phyloP scores from a whole-genome alignment of 192 early-diverging fungal genomes.

The Dissophora ornata region DNA sequence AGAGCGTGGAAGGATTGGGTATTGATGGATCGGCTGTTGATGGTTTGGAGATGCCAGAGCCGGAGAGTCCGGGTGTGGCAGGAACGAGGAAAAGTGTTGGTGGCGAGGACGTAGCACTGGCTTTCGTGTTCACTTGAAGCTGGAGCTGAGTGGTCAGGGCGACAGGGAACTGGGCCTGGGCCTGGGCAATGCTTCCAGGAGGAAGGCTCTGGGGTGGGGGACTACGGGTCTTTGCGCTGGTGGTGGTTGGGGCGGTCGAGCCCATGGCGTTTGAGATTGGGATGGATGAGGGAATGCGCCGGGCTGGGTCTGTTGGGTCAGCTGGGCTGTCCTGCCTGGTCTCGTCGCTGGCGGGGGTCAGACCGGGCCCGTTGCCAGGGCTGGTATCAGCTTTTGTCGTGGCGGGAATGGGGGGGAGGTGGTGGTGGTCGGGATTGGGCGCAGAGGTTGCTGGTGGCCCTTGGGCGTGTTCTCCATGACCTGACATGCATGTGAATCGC shows the following conservation, averaged over 20 bases:
- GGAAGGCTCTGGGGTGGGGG: constrained; percentile 23
- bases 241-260: background rate
- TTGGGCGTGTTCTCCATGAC: constrained; percentile 36
- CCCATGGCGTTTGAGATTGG: background rate
- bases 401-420: background rate
- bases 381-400: background rate
- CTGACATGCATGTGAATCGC: constrained; percentile 38
- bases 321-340: constrained; percentile 1
- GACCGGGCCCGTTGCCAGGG: background rate
- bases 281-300: background rate
- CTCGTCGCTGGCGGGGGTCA: background rate
- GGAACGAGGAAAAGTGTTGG: constrained; percentile 47
- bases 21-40: constrained; percentile 13
- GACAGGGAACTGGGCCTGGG: constrained; percentile 27
- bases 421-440: background rate
- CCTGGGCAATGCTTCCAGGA: constrained; percentile 21
- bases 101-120: constrained; percentile 26
- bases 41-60: constrained; percentile 16
- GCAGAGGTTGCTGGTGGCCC: constrained; percentile 13
- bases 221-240: constrained; percentile 1
- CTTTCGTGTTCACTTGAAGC: constrained; percentile 49
- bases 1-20: constrained; percentile 47
- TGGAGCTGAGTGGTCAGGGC: constrained; percentile 30
- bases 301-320: background rate
- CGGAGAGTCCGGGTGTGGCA: constrained; percentile 33